Base-by-base conservation (phyloP, 169 alveolate genomes). In the Cryptosporidium tyzzeri region DNA sequence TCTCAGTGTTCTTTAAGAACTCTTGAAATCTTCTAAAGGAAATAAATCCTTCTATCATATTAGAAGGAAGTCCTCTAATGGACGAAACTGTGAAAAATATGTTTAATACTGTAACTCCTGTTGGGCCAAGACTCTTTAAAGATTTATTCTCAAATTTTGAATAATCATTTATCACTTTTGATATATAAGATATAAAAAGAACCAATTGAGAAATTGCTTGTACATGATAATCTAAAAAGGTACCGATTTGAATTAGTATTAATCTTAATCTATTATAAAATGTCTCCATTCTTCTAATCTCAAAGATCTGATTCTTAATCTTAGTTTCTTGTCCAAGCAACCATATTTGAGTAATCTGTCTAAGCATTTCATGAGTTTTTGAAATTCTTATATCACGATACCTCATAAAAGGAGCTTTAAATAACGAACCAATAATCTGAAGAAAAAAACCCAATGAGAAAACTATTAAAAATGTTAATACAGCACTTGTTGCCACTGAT, bases 401-500 rank as follows among this genome's bases (percentile, higher is more conserved):
- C 39, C 70, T 80, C 89, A 80, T 80, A 62, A 41, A 80, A 29
- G 89, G 89, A 37, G 74, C 37, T 39, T 80, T 80, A 18, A 80
- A 23, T 12, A 44, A 58, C 7, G 75, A 59, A 10, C 89, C 89
- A 23, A 80, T 6, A 12, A 65, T 48, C n/a, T 80, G 89, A 41
- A 80, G 53, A 6, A 62, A 26, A 44, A 80, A 67, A 8, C 89
- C 75, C 35, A 80, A 44, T 18, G 53, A 12, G 62, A 80, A 80
- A 41, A 80, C 75, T 21, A 65, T 6, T 1, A 62, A 39, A 65
- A 80, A 80, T 10, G 74, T 44, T 10, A 80, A 21, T 26, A 80
- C 65, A 16, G 89, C 45, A 37, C 41, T 61, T 26, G 65, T 45
- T 37, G 75, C 89, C 33, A 44, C 75, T 14, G 71, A 61, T 33